Conservation (phyloP, 257 asterid genomes). For the Ilex asprella region DNA sequence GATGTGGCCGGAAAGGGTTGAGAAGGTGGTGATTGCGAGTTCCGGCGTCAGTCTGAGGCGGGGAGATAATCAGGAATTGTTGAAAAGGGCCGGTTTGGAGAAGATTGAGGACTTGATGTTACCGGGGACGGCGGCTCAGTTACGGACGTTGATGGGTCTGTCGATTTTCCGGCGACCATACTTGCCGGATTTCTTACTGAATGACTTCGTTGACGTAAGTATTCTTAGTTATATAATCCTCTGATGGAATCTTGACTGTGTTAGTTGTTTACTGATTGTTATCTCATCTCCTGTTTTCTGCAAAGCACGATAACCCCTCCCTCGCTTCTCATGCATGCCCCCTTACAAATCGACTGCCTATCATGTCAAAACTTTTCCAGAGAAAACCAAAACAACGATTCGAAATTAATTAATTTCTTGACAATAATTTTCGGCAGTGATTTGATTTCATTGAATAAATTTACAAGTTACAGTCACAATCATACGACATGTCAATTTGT, state of each 20-base stretch:
- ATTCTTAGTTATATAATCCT: background rate
- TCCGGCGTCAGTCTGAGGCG: constrained; percentile 56
- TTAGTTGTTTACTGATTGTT: too few relatives aligned
- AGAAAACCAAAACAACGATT: too few relatives aligned
- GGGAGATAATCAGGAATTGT: constrained; percentile 37
- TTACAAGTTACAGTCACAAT: too few relatives aligned
- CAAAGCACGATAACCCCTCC: too few relatives aligned
- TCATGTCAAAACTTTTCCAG: too few relatives aligned
- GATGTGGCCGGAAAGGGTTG: constrained; percentile 69
- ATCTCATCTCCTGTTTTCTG: too few relatives aligned
- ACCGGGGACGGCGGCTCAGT: constrained; percentile 39
- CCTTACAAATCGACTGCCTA: too few relatives aligned
- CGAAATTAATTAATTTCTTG: too few relatives aligned
- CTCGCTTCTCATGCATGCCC: too few relatives aligned
- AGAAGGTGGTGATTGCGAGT: constrained; percentile 82
- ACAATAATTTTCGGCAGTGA: too few relatives aligned
- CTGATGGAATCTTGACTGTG: background rate
- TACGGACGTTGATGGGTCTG: constrained; percentile 31
- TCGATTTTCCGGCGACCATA: constrained; percentile 26
- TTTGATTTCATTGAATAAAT: too few relatives aligned
- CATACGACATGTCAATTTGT: too few relatives aligned
- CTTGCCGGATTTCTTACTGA: constrained; percentile 55
- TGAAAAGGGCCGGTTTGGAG: constrained; percentile 38
- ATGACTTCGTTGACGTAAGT: constrained; percentile 46
- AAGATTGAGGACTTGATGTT: constrained; percentile 49